Evolutionary conservation across 2,329 filamentous ascomycete species (phyloP).

Genomic region (Fonsecaea pedrosoi): DNA sequence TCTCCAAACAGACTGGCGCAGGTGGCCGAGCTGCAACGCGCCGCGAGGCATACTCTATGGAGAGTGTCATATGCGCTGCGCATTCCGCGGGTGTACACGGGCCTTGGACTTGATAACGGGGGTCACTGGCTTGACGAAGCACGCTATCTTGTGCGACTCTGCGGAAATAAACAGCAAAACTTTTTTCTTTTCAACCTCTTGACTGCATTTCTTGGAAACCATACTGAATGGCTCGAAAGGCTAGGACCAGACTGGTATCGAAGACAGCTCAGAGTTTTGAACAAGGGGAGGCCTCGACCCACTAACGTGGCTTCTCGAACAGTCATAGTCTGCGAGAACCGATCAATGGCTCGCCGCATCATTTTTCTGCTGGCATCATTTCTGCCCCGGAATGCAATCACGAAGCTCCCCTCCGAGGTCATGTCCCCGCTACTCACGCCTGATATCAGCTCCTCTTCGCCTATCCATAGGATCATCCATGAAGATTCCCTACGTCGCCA

Average conservation of each 20-base stretch:
- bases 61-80: conserved; percentile 62
- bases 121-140: conserved; percentile 68
- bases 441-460: conserved; percentile 30
- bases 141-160: conserved; percentile 61
- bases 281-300: conserved; percentile 54
- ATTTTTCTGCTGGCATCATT: conserved; percentile 66
- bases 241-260: conserved; percentile 63
- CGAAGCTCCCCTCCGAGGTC: conserved; percentile 27
- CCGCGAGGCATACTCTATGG: conserved; percentile 55
- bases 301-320: conserved; percentile 61
- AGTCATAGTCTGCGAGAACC: conserved; percentile 63
- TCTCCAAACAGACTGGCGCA: conserved; percentile 57
- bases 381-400: conserved; percentile 49
- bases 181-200: conserved; percentile 66
- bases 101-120: conserved; percentile 59
- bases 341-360: conserved; percentile 64
- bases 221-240: conserved; percentile 65
- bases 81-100: conserved; percentile 63
- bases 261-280: conserved; percentile 58
- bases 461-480: conserved; percentile 12
- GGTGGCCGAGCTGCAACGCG: conserved; percentile 50
- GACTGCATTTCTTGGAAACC: conserved; percentile 65
- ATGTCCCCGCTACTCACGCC: conserved; percentile 34
- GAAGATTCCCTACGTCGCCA: conserved; percentile 30
- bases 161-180: conserved; percentile 63